These are phyloP conservation scores for Ogataea populi-albae DNA, from an alignment of 805 yeast genomes.

Conservation along the genomic window DNA sequence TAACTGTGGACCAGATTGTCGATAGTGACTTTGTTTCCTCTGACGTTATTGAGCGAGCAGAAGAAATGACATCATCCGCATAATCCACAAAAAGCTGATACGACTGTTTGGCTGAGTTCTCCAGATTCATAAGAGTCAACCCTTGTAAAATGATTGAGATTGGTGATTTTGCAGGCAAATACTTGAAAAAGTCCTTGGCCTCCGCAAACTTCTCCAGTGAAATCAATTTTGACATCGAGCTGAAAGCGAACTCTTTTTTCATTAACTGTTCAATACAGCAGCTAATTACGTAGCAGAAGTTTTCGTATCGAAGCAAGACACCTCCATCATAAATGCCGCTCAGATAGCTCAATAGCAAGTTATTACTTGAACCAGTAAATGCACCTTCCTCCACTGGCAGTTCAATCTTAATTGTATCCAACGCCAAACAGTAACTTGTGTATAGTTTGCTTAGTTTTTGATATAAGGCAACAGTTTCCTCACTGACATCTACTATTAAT, in stretches of 20 bases:
- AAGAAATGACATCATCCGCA: slow-evolving; percentile 28
- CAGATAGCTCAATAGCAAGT: slow-evolving; percentile 14
- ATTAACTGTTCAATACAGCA: slow-evolving; percentile 15
- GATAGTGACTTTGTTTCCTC: slow-evolving; percentile 21
- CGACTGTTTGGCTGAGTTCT: slow-evolving; percentile 25
- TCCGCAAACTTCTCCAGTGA: slow-evolving; percentile 6
- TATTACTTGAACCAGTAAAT: slow-evolving; percentile 1
- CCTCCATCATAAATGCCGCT: slow-evolving; percentile 23
- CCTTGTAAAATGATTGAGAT: slow-evolving; percentile 28
- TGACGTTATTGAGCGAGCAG: slow-evolving; percentile 15
- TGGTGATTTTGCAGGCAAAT: slow-evolving; percentile 23
- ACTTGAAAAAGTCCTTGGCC: slow-evolving; percentile 16
- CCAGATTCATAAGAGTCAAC: slow-evolving; percentile 24
- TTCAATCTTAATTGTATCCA: slow-evolving; percentile 7
- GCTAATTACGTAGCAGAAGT: slow-evolving; percentile 23
- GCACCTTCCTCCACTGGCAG: slow-evolving; percentile 3
- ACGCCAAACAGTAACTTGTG: slow-evolving; percentile 10
- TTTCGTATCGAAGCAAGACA: slow-evolving; percentile 21
- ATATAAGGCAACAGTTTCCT: slow-evolving; percentile 23
- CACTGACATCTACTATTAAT: slow-evolving; percentile 32
- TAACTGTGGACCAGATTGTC: slow-evolving; percentile 17
- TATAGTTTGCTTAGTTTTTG: slow-evolving; percentile 14
- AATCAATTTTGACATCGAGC: slow-evolving; percentile 22
- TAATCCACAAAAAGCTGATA: slow-evolving; percentile 29
- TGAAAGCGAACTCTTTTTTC: slow-evolving; percentile 22